Conservation (phyloP, 2,329 filamentous ascomycete genomes). For the Colletotrichum lupini region DNA sequence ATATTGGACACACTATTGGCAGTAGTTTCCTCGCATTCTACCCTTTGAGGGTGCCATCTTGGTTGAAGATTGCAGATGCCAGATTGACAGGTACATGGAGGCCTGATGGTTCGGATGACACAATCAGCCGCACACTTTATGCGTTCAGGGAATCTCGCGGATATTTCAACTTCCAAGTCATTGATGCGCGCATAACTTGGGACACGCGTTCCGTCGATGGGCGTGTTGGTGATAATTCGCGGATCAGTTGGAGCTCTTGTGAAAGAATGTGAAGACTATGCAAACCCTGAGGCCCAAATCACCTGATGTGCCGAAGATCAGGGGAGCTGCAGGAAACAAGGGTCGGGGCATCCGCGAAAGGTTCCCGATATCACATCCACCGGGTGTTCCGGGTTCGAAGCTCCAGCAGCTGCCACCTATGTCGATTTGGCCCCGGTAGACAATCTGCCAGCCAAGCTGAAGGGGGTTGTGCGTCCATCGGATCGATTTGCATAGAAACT, state of each 20-base stretch:
- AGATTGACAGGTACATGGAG: background rate
- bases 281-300: background rate
- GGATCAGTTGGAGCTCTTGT: background rate
- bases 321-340: conserved; percentile 27
- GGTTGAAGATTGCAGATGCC: background rate
- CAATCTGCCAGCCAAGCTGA: background rate
- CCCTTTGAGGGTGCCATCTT: background rate
- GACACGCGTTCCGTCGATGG: background rate
- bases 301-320: conserved; percentile 16
- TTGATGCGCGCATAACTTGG: background rate
- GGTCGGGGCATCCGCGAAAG: conserved; percentile 25
- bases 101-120: background rate
- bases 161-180: background rate
- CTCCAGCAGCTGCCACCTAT: background rate
- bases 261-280: background rate
- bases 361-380: conserved; percentile 18
- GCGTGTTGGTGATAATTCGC: background rate
- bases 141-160: background rate
- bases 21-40: background rate
- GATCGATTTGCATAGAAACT: background rate
- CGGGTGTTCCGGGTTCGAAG: background rate
- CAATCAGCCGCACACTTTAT: background rate
- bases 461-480: background rate
- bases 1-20: conserved; percentile 4
- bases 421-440: background rate